Percentiles rank a stretch among this genome's conserved stretches.
phyloP scores from a whole-genome alignment of 495 filamentous ascomycete genomes.

The Hypoxylon cercidicola region DNA sequence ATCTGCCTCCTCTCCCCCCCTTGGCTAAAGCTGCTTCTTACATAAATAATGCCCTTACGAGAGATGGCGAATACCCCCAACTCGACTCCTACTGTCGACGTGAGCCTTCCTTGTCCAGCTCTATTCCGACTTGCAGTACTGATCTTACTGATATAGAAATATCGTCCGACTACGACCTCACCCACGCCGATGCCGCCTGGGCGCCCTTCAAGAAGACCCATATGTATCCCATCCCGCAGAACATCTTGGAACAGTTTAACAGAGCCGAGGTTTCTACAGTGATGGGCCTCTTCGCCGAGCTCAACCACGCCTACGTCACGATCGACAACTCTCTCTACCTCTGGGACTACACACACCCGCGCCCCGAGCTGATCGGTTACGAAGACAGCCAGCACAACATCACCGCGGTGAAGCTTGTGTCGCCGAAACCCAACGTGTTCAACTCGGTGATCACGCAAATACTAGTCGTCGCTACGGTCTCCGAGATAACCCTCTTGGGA shows the following conservation, averaged over 20 bases:
- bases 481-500: conserved; percentile 84
- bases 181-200: conserved; percentile 72
- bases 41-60: conserved; percentile 79
- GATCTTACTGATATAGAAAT: conserved; percentile 66
- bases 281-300: conserved; percentile 92
- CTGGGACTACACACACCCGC: conserved; percentile 93
- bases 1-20: conserved; percentile 62
- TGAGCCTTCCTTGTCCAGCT: conserved; percentile 60
- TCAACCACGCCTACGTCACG: conserved; percentile 93
- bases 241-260: conserved; percentile 90
- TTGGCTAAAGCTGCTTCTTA: conserved; percentile 82
- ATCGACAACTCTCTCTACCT: conserved; percentile 97
- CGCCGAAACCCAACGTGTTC: conserved; percentile 85
- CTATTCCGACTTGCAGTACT: conserved; percentile 3
- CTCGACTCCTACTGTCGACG: conserved; percentile 90
- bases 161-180: conserved; percentile 90
- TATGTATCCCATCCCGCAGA: conserved; percentile 86
- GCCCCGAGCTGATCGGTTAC: conserved; percentile 89
- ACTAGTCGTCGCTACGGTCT: conserved; percentile 85
- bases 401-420: conserved; percentile 81
- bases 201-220: conserved; percentile 86
- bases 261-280: conserved; percentile 79
- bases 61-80: conserved; percentile 85
- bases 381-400: conserved; percentile 90
- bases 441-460: conserved; percentile 83